Percentiles rank a stretch among this genome's conserved stretches.
Evolutionary conservation across 345 rosid genomes (phyloP).

Genomic region (Corymbia maculata): DNA sequence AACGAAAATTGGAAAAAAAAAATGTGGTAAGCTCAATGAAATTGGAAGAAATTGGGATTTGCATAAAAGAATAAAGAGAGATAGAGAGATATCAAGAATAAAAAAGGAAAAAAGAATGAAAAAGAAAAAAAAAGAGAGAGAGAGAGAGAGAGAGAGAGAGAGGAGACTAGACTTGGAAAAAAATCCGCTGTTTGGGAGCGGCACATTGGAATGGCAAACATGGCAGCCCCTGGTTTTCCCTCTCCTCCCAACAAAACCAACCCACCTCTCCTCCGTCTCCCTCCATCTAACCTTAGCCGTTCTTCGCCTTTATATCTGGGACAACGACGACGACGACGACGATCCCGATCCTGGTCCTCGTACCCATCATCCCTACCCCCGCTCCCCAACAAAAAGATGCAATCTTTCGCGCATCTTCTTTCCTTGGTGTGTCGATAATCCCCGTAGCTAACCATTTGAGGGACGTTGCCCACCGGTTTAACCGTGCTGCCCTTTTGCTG

Average conservation of each 20-base stretch:
- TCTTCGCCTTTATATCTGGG: neutral
- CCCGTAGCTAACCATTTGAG: neutral
- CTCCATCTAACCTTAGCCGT: neutral
- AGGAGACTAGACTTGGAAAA: neutral
- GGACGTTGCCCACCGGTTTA: neutral
- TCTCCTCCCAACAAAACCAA: slow-evolving; percentile 12
- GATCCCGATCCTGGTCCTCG: neutral
- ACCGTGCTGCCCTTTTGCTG: neutral
- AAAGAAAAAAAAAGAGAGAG: too few relatives aligned
- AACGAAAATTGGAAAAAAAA: neutral
- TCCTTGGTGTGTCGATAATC: neutral
- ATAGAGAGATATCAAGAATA: neutral
- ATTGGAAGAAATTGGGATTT: neutral
- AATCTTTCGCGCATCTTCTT: neutral
- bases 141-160: neutral
- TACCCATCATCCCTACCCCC: neutral
- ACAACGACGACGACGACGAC: neutral
- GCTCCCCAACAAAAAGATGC: neutral
- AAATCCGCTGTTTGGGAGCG: slow-evolving; percentile 27
- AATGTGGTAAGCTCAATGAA: neutral
- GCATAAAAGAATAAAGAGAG: neutral
- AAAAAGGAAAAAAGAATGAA: neutral
- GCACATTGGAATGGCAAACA: slow-evolving; percentile 43
- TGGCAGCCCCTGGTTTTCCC: slow-evolving; percentile 78
- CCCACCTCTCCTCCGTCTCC: slow-evolving; percentile 1